phyloP scores from a whole-genome alignment of 2,329 filamentous ascomycete species.

The Scedosporium minutisporum region DNA sequence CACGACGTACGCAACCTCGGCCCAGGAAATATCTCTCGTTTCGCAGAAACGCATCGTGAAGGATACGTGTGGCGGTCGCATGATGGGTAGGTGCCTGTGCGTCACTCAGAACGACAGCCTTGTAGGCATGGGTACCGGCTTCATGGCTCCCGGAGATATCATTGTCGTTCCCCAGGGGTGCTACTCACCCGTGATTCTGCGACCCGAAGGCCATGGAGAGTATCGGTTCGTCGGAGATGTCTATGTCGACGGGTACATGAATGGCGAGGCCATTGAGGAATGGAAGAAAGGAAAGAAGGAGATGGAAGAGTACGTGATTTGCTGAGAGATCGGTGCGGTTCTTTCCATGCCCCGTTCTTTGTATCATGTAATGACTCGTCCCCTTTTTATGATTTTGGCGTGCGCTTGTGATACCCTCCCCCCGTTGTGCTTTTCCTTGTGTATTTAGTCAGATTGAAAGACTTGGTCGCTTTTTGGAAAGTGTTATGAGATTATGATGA shows the following conservation, averaged over 20 bases:
- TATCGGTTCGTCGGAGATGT: slow-evolving; percentile 23
- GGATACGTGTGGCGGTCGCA: slow-evolving; percentile 9
- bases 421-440: background rate
- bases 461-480: background rate
- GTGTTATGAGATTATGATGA: background rate
- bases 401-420: background rate
- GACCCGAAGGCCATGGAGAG: slow-evolving; percentile 15
- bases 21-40: background rate
- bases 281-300: slow-evolving; percentile 31
- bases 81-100: slow-evolving; percentile 17
- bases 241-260: slow-evolving; percentile 25
- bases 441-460: background rate
- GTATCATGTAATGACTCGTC: background rate
- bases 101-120: slow-evolving; percentile 12
- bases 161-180: slow-evolving; percentile 25
- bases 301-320: slow-evolving; percentile 20
- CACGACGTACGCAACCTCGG: slow-evolving; percentile 3
- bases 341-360: background rate
- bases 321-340: background rate
- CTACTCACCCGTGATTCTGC: slow-evolving; percentile 21
- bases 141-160: slow-evolving; percentile 18
- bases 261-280: slow-evolving; percentile 19
- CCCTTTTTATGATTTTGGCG: background rate
- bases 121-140: slow-evolving; percentile 23
- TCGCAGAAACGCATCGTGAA: slow-evolving; percentile 11